phyloP scores from a whole-genome alignment of 2,329 filamentous ascomycete genomes.

The Magnaporthiopsis rhizophila region DNA sequence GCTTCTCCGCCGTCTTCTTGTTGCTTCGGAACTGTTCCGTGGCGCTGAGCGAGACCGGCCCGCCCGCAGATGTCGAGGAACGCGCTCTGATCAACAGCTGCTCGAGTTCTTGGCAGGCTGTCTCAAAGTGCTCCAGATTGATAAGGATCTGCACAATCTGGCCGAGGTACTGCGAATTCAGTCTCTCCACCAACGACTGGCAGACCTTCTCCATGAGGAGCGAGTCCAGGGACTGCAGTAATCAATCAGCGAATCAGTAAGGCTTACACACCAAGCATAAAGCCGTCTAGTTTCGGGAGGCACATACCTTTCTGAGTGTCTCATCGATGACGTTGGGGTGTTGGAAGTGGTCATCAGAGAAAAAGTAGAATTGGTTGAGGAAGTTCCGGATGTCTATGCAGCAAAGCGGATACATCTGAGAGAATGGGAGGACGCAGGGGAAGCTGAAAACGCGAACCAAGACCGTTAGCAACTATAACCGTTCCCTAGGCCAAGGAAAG shows the following conservation, averaged over 20 bases:
- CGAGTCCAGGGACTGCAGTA: conserved; percentile 71
- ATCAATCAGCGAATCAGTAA: neutral
- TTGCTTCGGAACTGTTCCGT: conserved; percentile 81
- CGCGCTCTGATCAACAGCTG: conserved; percentile 76
- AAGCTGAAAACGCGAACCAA: conserved; percentile 45
- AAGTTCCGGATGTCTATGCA: conserved; percentile 98
- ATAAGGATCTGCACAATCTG: conserved; percentile 98
- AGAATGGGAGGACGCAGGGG: conserved; percentile 93
- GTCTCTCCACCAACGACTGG: conserved; percentile 75
- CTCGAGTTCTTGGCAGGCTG: conserved; percentile 83
- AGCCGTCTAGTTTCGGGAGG: neutral
- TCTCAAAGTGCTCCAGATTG: conserved; percentile 95
- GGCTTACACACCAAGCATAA: neutral
- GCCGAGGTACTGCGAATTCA: conserved; percentile 87
- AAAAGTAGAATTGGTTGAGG: conserved; percentile 96
- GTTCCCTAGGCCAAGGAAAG: conserved; percentile 31
- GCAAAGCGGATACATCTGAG: conserved; percentile 97
- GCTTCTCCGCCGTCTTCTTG: conserved; percentile 93
- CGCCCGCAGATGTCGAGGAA: conserved; percentile 72
- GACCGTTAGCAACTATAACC: neutral
- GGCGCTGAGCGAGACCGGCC: conserved; percentile 69
- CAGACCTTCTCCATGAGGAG: conserved; percentile 91
- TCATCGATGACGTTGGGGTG: conserved; percentile 86
- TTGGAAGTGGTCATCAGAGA: conserved; percentile 92
- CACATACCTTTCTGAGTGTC: conserved; percentile 64